Evolutionary conservation across 331 rosid species (phyloP), one percentile per base, ranked within the genome.

Genomic region (Malus hybrid): DNA sequence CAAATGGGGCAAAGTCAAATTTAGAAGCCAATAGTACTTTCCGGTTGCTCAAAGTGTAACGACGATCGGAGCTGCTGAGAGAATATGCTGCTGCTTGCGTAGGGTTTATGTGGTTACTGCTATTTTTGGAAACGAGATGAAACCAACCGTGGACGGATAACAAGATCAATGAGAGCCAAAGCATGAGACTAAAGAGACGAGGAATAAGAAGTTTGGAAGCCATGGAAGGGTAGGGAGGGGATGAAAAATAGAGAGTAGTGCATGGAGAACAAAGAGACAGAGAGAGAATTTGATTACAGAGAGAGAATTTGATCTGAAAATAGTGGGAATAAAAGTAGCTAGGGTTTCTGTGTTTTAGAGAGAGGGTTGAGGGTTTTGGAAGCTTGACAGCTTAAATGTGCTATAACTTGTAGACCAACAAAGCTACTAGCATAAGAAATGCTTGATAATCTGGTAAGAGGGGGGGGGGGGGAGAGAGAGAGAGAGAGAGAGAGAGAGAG

Each of bases 1-100:
- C 85, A 81, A 86, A 88, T 1, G 83, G 89, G 5, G 89, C 61
- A 81, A 93, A 90, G 85, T 93, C 88, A 68, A 90, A 75, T 63
- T 75, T 63, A 4, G 82, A 30, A 18, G 77, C 29, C 4, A 74
- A 68, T 63, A 91, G 68, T 26, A 80, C 63, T 76, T 78, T 90
- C 68, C 93, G 80, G 73, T 69, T 75, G 68, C 46, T 28, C n/a
- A 64, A 30, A 50, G 24, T 70, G 22, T 10, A 36, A 22, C 13
- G 44, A 42, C 8, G 75, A 60, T 58, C 12, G 36, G 58, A 63
- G 46, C 24, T 33, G 61, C 53, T 20, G 36, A 32, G 8, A 52
- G 14, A 18, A 22, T 46, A 55, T 56, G 74, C 33, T 11, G 30
- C 29, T 57, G 63, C 26, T 57, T 57, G 63, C 63, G 26, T 16